These are phyloP conservation scores for Sarocladiaceae sp. DNA, from an alignment of 2,329 filamentous ascomycete species.

Conservation along the genomic window DNA sequence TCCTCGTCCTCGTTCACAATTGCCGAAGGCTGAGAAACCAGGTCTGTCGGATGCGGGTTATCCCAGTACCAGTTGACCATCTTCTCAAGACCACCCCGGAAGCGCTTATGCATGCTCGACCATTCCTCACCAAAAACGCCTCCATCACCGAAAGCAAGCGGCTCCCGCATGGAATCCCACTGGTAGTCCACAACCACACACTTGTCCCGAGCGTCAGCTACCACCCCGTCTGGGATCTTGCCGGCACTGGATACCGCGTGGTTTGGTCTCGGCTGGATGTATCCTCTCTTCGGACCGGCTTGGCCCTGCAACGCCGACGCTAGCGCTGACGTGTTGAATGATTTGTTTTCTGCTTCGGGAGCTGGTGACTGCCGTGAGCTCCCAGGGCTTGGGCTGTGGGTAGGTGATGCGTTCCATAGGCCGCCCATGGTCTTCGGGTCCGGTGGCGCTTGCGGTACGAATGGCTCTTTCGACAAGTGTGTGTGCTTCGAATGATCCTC, in stretches of 20 bases:
- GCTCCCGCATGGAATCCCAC: slow-evolving; percentile 85
- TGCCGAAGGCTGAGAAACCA: slow-evolving; percentile 38
- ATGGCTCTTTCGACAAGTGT: slow-evolving; percentile 15
- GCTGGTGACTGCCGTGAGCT: slow-evolving; percentile 16
- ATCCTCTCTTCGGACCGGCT: slow-evolving; percentile 39
- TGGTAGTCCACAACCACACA: slow-evolving; percentile 87
- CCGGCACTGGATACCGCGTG: slow-evolving; percentile 80
- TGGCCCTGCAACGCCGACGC: slow-evolving; percentile 29
- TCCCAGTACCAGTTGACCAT: slow-evolving; percentile 77
- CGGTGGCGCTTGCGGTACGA: slow-evolving; percentile 11
- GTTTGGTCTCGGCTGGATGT: slow-evolving; percentile 71
- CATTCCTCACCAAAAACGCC: slow-evolving; percentile 91
- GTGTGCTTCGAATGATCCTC: slow-evolving; percentile 60
- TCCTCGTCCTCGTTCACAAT: slow-evolving; percentile 54
- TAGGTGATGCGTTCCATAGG: slow-evolving; percentile 29
- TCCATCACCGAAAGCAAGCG: slow-evolving; percentile 80
- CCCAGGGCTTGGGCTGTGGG: slow-evolving; percentile 17
- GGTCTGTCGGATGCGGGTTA: slow-evolving; percentile 43
- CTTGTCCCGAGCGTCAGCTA: slow-evolving; percentile 82
- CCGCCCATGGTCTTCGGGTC: slow-evolving; percentile 18
- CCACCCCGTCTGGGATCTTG: slow-evolving; percentile 82
- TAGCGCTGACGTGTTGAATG: slow-evolving; percentile 25
- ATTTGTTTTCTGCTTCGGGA: slow-evolving; percentile 20
- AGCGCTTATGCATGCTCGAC: slow-evolving; percentile 90
- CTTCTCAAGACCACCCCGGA: slow-evolving; percentile 71